These are phyloP conservation scores for Ceratocystis ficicola DNA, from an alignment of 2,329 filamentous ascomycete species.

Conservation along the genomic window DNA sequence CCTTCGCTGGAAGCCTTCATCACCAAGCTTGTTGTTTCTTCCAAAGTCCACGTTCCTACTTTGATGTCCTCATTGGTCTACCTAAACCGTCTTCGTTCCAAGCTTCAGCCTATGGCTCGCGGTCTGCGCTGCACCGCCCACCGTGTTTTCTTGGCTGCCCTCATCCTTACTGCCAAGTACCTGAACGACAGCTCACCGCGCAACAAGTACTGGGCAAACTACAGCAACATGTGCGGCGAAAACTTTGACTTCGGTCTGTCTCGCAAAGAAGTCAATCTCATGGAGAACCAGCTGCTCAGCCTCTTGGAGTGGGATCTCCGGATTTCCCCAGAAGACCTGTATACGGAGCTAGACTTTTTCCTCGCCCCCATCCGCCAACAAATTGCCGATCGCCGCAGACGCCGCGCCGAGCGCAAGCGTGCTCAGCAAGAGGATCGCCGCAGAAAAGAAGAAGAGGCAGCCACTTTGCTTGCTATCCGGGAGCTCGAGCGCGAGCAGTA, in stretches of 20 bases:
- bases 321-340: constrained; percentile 74
- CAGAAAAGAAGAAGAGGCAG: background rate
- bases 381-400: constrained; percentile 40
- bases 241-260: constrained; percentile 72
- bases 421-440: constrained; percentile 30
- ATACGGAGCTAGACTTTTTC: constrained; percentile 77
- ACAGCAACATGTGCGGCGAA: constrained; percentile 63
- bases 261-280: constrained; percentile 91
- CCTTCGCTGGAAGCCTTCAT: constrained; percentile 87
- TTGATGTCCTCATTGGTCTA: constrained; percentile 96
- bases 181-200: constrained; percentile 97
- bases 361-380: constrained; percentile 66
- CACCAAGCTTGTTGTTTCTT: constrained; percentile 75
- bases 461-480: background rate
- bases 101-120: constrained; percentile 86
- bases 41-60: constrained; percentile 93
- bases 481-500: constrained; percentile 22
- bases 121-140: constrained; percentile 94
- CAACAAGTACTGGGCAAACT: constrained; percentile 99
- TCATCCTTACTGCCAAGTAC: constrained; percentile 87
- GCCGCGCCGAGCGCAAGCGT: constrained; percentile 37
- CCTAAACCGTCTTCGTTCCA: constrained; percentile 68
- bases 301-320: constrained; percentile 89
- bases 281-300: constrained; percentile 97
- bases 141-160: constrained; percentile 85